Percentiles rank a stretch among this genome's conserved stretches.
Conservation (phyloP, 2,329 filamentous ascomycete species). For the Diaporthe capsici region DNA sequence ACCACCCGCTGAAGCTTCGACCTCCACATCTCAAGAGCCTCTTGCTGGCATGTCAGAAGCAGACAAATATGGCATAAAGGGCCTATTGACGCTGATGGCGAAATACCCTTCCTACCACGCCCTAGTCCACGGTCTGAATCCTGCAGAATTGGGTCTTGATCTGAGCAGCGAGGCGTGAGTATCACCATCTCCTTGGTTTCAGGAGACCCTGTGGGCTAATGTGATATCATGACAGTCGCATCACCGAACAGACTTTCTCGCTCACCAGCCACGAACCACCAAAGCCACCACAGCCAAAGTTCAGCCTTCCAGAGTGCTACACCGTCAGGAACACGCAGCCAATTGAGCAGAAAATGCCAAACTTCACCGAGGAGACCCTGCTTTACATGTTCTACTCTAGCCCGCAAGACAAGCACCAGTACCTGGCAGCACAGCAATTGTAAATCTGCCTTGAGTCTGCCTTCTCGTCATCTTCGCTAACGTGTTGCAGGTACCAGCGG, state of each 20-base stretch:
- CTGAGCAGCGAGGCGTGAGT: conserved; percentile 70
- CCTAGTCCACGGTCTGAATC: conserved; percentile 72
- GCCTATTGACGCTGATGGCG: conserved; percentile 73
- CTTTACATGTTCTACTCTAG: conserved; percentile 81
- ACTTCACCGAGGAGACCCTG: conserved; percentile 77
- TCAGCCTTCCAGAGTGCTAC: conserved; percentile 75
- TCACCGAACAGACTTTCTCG: conserved; percentile 73
- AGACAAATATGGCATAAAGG: conserved; percentile 77
- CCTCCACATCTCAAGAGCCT: conserved; percentile 65
- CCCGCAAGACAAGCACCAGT: conserved; percentile 73
- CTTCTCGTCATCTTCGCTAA: neutral
- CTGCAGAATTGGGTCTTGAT: conserved; percentile 70
- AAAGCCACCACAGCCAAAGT: conserved; percentile 69
- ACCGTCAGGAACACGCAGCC: conserved; percentile 76
- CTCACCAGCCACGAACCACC: conserved; percentile 73
- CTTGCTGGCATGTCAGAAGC: conserved; percentile 72
- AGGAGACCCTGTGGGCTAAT: conserved; percentile 41
- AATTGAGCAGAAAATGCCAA: conserved; percentile 75
- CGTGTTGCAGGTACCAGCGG: conserved; percentile 65
- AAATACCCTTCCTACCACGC: conserved; percentile 75
- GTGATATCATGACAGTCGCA: conserved; percentile 54
- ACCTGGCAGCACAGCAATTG: conserved; percentile 74
- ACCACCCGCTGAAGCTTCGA: conserved; percentile 40
- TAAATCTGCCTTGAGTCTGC: conserved; percentile 53
- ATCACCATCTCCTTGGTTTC: neutral